phyloP scores from a whole-genome alignment of 768 basidiomycete species.

The Cystofilobasidium ferigula region DNA sequence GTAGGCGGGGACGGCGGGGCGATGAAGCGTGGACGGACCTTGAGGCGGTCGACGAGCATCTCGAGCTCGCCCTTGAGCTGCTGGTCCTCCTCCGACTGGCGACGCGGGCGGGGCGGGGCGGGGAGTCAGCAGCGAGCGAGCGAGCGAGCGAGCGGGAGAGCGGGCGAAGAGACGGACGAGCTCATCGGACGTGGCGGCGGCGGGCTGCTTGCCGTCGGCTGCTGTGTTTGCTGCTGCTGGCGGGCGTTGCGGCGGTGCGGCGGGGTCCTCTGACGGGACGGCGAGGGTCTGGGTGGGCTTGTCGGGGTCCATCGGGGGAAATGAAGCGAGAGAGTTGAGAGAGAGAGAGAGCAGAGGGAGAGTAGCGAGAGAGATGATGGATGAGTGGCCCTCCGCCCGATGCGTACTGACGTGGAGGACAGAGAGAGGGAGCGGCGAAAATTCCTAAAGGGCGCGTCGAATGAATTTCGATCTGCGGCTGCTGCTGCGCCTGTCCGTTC shows the following conservation, averaged over 20 bases:
- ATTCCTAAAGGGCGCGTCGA: too few species aligned
- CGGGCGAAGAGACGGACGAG: constrained; percentile 50
- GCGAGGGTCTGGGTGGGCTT: constrained; percentile 31
- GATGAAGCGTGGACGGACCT: too few species aligned
- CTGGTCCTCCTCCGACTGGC: constrained; percentile 84
- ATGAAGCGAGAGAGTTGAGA: background rate
- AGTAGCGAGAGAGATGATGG: background rate
- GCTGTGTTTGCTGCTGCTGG: constrained; percentile 27
- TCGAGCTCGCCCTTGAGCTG: constrained; percentile 89
- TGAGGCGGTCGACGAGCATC: constrained; percentile 88
- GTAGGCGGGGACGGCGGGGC: too few species aligned
- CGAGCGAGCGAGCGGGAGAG: background rate
- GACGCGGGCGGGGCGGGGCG: background rate
- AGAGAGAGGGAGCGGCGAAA: too few species aligned
- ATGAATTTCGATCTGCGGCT: too few species aligned
- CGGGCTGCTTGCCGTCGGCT: constrained; percentile 40
- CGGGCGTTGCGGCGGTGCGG: constrained; percentile 36
- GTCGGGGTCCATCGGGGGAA: constrained; percentile 21
- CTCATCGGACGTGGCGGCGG: constrained; percentile 51
- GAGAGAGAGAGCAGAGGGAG: background rate
- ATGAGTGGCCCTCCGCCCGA: background rate
- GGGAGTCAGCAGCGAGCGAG: background rate
- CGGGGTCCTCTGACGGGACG: constrained; percentile 44
- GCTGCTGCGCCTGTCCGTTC: too few species aligned
- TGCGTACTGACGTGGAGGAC: too few species aligned